A percentile compares a stretch with the other conserved stretches of the same genome.
Conservation (phyloP, 495 filamentous ascomycete genomes). For the Podospora didyma region DNA sequence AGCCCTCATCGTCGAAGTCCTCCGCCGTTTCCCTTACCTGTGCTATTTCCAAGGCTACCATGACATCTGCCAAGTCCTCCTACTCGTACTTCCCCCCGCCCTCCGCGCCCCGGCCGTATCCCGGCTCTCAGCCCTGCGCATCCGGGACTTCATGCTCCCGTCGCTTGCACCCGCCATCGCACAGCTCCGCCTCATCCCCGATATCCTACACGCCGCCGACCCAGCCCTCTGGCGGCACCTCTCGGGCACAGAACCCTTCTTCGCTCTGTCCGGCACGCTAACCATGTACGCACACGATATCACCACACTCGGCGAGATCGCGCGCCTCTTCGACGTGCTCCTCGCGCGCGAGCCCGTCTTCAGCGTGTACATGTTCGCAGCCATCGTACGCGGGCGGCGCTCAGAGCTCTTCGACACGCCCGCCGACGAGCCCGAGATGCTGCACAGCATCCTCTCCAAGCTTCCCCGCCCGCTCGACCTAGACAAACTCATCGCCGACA, state of each 20-base stretch:
- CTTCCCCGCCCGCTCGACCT: slow-evolving; percentile 81
- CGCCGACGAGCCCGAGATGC: slow-evolving; percentile 85
- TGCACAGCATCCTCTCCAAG: slow-evolving; percentile 84
- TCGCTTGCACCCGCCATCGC: slow-evolving; percentile 73
- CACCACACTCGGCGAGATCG: slow-evolving; percentile 80
- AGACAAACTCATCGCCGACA: slow-evolving; percentile 65
- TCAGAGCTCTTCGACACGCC: slow-evolving; percentile 79
- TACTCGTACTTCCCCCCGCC: slow-evolving; percentile 68
- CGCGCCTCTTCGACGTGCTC: slow-evolving; percentile 86
- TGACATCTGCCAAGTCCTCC: slow-evolving; percentile 95
- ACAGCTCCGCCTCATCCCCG: slow-evolving; percentile 79
- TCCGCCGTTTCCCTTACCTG: slow-evolving; percentile 78
- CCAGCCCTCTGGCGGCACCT: slow-evolving; percentile 66
- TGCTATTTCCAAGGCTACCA: slow-evolving; percentile 99
- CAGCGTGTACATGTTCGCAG: slow-evolving; percentile 84
- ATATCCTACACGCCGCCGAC: slow-evolving; percentile 69
- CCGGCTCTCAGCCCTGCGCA: slow-evolving; percentile 79
- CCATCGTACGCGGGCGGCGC: slow-evolving; percentile 75
- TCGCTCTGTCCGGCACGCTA: slow-evolving; percentile 82
- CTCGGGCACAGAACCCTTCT: slow-evolving; percentile 76
- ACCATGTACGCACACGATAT: slow-evolving; percentile 97
- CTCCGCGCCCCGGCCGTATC: slow-evolving; percentile 54
- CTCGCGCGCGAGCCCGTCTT: slow-evolving; percentile 81
- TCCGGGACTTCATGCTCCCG: slow-evolving; percentile 97
- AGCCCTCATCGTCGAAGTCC: slow-evolving; percentile 66